Conservation (phyloP, 2,329 filamentous ascomycete species). For the Xylaria sp. region DNA sequence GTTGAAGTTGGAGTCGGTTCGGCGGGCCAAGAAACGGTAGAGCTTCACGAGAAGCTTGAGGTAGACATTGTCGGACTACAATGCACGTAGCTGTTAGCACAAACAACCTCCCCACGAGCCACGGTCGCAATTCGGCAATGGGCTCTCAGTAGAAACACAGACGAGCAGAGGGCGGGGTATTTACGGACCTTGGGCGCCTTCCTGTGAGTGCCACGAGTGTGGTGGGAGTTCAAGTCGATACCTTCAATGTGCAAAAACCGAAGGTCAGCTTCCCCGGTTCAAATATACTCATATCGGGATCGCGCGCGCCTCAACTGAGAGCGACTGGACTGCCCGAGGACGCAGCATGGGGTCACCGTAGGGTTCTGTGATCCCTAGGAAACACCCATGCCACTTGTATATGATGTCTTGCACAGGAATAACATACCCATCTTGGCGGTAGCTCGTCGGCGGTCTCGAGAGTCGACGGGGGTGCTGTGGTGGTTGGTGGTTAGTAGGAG, state of each 20-base stretch:
- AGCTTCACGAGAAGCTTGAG: conserved; percentile 97
- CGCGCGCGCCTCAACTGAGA: conserved; percentile 32
- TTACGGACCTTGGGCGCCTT: conserved; percentile 77
- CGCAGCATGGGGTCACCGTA: conserved; percentile 34
- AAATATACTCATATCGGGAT: conserved; percentile 66
- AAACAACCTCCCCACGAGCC: not conserved
- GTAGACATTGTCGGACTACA: conserved; percentile 91
- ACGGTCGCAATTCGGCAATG: not conserved
- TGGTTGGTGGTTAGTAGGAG: conserved; percentile 50
- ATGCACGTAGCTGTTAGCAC: conserved; percentile 14
- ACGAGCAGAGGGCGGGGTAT: not conserved
- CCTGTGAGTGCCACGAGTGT: conserved; percentile 80
- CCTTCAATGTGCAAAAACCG: conserved; percentile 60
- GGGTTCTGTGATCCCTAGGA: conserved; percentile 18
- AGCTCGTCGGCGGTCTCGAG: conserved; percentile 49
- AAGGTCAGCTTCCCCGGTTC: conserved; percentile 71
- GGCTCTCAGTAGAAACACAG: not conserved
- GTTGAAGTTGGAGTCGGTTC: conserved; percentile 98
- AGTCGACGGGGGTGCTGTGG: conserved; percentile 55
- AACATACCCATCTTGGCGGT: conserved; percentile 70
- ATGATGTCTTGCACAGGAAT: conserved; percentile 54
- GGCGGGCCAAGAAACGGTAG: conserved; percentile 94
- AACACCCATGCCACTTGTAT: conserved; percentile 37
- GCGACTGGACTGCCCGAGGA: conserved; percentile 28
- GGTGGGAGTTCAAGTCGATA: conserved; percentile 78